phyloP scores from a whole-genome alignment of 495 filamentous ascomycete species.

The Xylaria castorea region DNA sequence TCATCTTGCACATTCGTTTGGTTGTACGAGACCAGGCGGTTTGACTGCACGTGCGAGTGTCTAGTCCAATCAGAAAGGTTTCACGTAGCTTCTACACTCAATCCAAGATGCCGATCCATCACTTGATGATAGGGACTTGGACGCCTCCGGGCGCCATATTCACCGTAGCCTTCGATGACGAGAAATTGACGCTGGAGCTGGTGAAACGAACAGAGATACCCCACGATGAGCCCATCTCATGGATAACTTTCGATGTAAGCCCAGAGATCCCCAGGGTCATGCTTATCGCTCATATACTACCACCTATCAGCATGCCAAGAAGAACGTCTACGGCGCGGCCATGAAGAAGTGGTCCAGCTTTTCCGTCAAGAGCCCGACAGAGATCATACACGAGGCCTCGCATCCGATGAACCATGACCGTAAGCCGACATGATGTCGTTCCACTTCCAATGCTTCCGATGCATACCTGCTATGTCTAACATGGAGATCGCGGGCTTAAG shows the following conservation, averaged over 20 bases:
- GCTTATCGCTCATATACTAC: slow-evolving; percentile 34
- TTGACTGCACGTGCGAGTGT: slow-evolving; percentile 12
- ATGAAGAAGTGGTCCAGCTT: slow-evolving; percentile 92
- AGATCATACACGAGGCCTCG: slow-evolving; percentile 77
- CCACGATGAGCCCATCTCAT: slow-evolving; percentile 82
- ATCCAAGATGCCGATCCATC: slow-evolving; percentile 69
- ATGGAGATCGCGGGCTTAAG: slow-evolving; percentile 47
- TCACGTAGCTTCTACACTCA: background rate
- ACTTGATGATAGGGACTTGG: slow-evolving; percentile 86
- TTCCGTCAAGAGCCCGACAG: slow-evolving; percentile 74
- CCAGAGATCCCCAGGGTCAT: background rate
- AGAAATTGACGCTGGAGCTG: slow-evolving; percentile 69
- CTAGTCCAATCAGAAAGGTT: slow-evolving; percentile 1
- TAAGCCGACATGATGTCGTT: slow-evolving; percentile 40
- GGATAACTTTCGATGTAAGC: slow-evolving; percentile 85
- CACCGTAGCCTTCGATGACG: slow-evolving; percentile 83
- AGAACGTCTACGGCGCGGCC: slow-evolving; percentile 83
- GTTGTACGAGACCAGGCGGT: slow-evolving; percentile 7
- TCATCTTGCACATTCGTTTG: background rate
- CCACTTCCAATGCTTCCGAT: slow-evolving; percentile 18
- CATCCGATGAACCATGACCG: slow-evolving; percentile 67
- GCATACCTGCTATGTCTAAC: slow-evolving; percentile 30
- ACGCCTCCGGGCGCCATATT: slow-evolving; percentile 85
- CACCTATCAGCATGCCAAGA: slow-evolving; percentile 67
- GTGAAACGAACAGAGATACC: slow-evolving; percentile 81